phyloP scores from a whole-genome alignment of 805 yeast species.

The Wickerhamiella azyma region DNA sequence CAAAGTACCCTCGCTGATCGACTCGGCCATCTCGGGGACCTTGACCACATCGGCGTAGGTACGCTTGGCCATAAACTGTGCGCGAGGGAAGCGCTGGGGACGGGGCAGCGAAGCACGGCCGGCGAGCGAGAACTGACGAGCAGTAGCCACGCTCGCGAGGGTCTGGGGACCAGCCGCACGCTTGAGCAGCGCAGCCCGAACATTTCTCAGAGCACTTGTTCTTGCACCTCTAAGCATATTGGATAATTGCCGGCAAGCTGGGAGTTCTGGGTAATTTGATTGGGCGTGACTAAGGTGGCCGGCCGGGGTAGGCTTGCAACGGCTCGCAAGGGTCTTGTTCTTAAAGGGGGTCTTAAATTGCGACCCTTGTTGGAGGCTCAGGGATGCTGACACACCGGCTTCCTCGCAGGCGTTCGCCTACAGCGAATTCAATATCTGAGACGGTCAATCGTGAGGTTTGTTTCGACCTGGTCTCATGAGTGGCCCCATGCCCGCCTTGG shows the following conservation, averaged over 20 bases:
- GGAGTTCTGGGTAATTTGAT: not conserved
- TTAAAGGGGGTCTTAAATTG: too few relatives aligned
- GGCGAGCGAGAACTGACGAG: conserved; percentile 6
- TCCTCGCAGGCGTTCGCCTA: too few relatives aligned
- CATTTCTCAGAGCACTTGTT: conserved; percentile 4
- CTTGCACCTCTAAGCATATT: conserved; percentile 9
- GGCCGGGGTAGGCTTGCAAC: not conserved
- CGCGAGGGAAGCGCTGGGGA: conserved; percentile 7
- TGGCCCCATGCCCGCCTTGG: too few relatives aligned
- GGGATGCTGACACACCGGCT: too few relatives aligned
- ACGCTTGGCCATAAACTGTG: conserved; percentile 10
- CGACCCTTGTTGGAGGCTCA: too few relatives aligned
- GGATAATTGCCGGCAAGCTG: not conserved
- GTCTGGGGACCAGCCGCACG: not conserved
- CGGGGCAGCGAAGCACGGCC: conserved; percentile 7
- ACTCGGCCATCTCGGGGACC: conserved; percentile 98
- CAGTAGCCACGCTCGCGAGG: not conserved
- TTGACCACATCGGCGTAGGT: conserved; percentile 39
- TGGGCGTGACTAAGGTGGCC: not conserved
- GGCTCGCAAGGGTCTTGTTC: not conserved
- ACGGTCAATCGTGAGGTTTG: too few relatives aligned
- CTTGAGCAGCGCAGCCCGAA: conserved; percentile 4
- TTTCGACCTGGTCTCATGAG: too few relatives aligned
- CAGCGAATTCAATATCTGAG: too few relatives aligned
- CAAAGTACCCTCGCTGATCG: conserved; percentile 92